Evolutionary conservation across 2,329 filamentous ascomycete species (phyloP), one percentile per base, ranked within the genome.

Genomic region (Didymella exigua): DNA sequence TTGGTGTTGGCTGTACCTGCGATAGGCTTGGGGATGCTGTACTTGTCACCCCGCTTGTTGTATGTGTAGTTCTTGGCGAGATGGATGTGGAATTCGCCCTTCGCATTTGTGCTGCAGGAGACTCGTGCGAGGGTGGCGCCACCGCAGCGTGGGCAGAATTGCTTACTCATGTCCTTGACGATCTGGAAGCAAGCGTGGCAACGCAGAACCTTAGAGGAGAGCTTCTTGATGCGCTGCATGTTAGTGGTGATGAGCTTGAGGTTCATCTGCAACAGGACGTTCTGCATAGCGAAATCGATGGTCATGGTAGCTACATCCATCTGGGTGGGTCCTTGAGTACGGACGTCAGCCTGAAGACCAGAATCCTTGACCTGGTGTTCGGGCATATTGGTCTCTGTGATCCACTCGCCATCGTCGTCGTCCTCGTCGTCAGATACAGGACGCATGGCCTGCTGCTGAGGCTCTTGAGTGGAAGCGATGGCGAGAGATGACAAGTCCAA

Each of bases 221-320:
- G 84, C 56, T 89, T 86, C 31, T 87, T 89, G 72, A 99, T 91
- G 67, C 92, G 87, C 59, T 90, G 84, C 57, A 98, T 81, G 14
- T 86, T 84, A 0, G 90, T 84, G 0, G 93, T 92, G 54, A 97
- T 83, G 10, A 97, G 85, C 72, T 95, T 91, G 43, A 99, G 85
- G 78, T 97, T 96, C 81, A 98, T 96, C 65, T 96, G 91, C 4
- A 99, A 83, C 2, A 95, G 85, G 7, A 98, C 92, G 73, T 98
- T 98, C 78, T 98, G 93, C 91, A 99, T 96, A 50, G 95, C 93
- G 77, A 90, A 98, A 79, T 99, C 95, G 51, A 89, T 92, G 1
- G 95, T 98, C 70, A 98, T 88, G 38, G 93, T 87, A n/a, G 92
- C 93, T 14, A 90, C 91, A 75, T 96, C 88, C 65, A 97, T 88